Base-by-base conservation (phyloP, 225 moss, liverwort and hornwort species). In the Sphagnum contortum region DNA sequence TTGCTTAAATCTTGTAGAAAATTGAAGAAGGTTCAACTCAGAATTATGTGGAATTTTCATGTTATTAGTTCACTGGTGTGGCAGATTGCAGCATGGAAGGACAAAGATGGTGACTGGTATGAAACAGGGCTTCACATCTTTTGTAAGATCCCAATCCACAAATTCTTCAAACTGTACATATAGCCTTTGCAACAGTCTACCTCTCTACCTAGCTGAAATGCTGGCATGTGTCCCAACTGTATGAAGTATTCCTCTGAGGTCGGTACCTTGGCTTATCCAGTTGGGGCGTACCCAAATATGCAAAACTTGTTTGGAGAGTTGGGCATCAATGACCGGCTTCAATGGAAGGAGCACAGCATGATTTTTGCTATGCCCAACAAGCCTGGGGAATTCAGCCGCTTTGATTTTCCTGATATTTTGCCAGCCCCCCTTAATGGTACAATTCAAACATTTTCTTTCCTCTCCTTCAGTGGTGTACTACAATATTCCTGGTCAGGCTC, bases 341-440 rank as follows among this genome's bases (percentile, higher is more conserved):
- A 96, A 58, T 96, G 95, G 95, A 96, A 96, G 84, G 95, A 96
- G 82, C 95, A 92, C 65, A 92, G 92, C 9, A 96, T 96, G 95
- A 88, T 96, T 60, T 96, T 96, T 70, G 95, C 95, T 3, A 92
- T 86, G 90, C 95, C 95, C 2, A 72, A 88, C 47, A 96, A 90
- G 66, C 95, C 95, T 60, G 95, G 95, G 70, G 87, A 90, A 58
- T 92, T 92, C 58, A 92, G 95, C 77, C 95, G 95, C 64, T 96
- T 96, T 50, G 95, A 96, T 67, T 96, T 96, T 52, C 95, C 95
- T 10, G 69, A 77, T 12, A 73, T 92, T 53, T 74, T 84, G 48
- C 92, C 95, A 67, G 95, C 95, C 45, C 95, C 95, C 29, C 59
- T 96, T 2, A 96, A 96, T 75, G 95, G 95, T 94, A 29, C 29